Conservation (phyloP, 352 stramenopile genomes). For the Globisporangium nodosum region DNA sequence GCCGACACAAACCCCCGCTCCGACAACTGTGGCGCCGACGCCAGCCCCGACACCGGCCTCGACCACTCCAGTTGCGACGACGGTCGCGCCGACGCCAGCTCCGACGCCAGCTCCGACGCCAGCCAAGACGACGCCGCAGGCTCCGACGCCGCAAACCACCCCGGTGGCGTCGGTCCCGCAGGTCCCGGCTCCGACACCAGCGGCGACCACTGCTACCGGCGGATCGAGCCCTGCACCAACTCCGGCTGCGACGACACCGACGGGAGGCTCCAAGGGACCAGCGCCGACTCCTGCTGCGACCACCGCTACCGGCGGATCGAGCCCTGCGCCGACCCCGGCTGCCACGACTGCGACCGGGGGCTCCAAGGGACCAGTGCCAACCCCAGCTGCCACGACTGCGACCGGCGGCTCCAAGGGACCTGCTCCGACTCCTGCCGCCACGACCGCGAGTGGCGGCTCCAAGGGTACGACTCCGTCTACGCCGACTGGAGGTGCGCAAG, state of each 20-base stretch:
- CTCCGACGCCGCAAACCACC: neutral
- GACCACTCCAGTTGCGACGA: slow-evolving; percentile 1
- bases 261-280: neutral
- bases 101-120: slow-evolving; percentile 4
- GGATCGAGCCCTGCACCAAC: neutral
- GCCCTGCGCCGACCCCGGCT: slow-evolving; percentile 1
- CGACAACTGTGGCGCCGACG: neutral
- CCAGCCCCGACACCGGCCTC: neutral
- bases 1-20: neutral
- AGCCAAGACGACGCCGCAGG: neutral
- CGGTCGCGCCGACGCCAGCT: neutral
- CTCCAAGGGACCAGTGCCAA: slow-evolving; percentile 1
- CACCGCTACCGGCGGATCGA: too few species aligned
- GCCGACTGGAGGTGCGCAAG: slow-evolving; percentile 1
- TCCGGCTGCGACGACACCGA: slow-evolving; percentile 1
- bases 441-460: neutral
- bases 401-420: slow-evolving; percentile 1
- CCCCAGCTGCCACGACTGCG: neutral
- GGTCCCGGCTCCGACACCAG: neutral
- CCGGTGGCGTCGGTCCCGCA: neutral
- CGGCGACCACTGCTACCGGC: too few species aligned
- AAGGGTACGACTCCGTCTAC: slow-evolving; percentile 2
- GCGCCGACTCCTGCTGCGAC: neutral
- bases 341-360: neutral
- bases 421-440: neutral